A percentile compares a stretch with the other conserved stretches of the same genome.
phyloP scores from a whole-genome alignment of 1,284 basidiomycete species.

The Leccinum pachyderme region DNA sequence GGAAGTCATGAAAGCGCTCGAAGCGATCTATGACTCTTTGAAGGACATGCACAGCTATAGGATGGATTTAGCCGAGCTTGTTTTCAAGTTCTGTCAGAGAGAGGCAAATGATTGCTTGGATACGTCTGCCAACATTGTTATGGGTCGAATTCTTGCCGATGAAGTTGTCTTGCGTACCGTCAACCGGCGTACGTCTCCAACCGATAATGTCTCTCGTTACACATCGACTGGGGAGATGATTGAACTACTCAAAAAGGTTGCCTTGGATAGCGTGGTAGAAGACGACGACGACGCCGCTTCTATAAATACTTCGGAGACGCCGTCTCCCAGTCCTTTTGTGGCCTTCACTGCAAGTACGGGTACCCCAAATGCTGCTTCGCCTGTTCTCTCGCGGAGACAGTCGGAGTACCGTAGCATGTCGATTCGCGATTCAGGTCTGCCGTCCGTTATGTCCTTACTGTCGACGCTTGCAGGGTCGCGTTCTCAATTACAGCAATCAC shows the following conservation, averaged over 20 bases:
- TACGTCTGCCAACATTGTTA: slow-evolving; percentile 42
- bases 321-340: slow-evolving; percentile 33
- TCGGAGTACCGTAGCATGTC: slow-evolving; percentile 44
- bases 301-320: slow-evolving; percentile 37
- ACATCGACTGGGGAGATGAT: slow-evolving; percentile 32
- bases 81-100: slow-evolving; percentile 52
- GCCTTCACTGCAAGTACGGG: slow-evolving; percentile 34
- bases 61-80: slow-evolving; percentile 55
- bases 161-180: slow-evolving; percentile 54
- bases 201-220: slow-evolving; percentile 22
- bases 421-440: slow-evolving; percentile 42
- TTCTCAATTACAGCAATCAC: slow-evolving; percentile 50
- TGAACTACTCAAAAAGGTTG: slow-evolving; percentile 41
- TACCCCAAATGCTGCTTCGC: slow-evolving; percentile 43
- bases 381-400: slow-evolving; percentile 54
- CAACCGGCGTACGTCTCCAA: slow-evolving; percentile 32
- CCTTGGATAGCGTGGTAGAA: slow-evolving; percentile 37
- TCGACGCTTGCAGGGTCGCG: slow-evolving; percentile 61
- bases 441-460: slow-evolving; percentile 62
- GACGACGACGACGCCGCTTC: slow-evolving; percentile 43
- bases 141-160: slow-evolving; percentile 64
- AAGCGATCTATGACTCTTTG: slow-evolving; percentile 58
- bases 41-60: slow-evolving; percentile 68
- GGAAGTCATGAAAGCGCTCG: slow-evolving; percentile 54
- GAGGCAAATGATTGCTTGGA: slow-evolving; percentile 34